Base-by-base conservation (phyloP, 768 basidiomycete species). In the Boletales sp. region DNA sequence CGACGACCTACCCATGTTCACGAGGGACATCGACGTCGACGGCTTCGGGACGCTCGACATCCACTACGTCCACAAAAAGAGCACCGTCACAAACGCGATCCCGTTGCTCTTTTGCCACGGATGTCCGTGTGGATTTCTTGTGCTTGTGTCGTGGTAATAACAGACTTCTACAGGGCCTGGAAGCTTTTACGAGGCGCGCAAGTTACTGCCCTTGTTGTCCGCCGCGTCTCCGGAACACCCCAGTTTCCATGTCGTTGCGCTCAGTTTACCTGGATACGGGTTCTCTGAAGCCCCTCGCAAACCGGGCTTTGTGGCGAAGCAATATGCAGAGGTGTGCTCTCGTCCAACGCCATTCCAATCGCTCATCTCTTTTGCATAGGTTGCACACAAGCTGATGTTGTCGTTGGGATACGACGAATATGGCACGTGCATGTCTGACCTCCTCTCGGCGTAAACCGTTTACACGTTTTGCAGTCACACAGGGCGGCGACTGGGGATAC, bases 61-160 rank as follows among this genome's bases (percentile, higher is more conserved):
- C 7, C 82, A 86, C 53, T 84, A 81, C 45, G 72, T 83, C 12
- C 81, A 84, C 59, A 69, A 79, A 63, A 73, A 68, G 61, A 82
- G 81, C 56, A 48, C 52, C 8, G 54, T 69, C 0, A 52, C 52
- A 1, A 62, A 67, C n/a, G 81, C 82, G 0, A 78, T 84, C 29
- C 82, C 83, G 2, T 60, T 86, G 15, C 65, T 84, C 27, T 84
- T 79, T 53, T 73, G 83, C 14, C 83, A 85, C 50, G 83, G 83
- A 36, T 84, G 82, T 74, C 47, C 31, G 72, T 67, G 17, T 13
- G 1, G 2, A 14, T 41, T 43, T 4, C 41, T 31, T 19, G 2
- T 13, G 29, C 8, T 9, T 17, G 29, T 40, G 21, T 39, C 27
- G n/a, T 14, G n/a, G 21, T 14, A 6, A 31, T 31, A 37, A n/a